phyloP scores from a whole-genome alignment of 306 rosid species.

The Lathyrus aphaca region DNA sequence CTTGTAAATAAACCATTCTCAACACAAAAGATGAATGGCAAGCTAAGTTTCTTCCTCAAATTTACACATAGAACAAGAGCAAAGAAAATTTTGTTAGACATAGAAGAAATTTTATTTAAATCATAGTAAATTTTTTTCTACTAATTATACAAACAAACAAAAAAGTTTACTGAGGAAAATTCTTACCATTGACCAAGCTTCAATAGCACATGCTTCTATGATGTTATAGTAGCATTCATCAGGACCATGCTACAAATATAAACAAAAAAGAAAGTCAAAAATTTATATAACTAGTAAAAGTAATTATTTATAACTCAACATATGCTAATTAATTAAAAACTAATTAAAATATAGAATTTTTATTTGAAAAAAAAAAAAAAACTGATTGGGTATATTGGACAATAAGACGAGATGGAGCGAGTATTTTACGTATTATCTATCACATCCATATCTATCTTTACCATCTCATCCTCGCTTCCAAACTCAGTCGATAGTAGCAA shows the following conservation, averaged over 20 bases:
- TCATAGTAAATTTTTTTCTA: not conserved
- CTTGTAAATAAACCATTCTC: not conserved
- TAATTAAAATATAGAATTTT: no score
- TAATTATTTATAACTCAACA: not conserved
- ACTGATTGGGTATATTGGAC: no score
- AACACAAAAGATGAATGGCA: constrained; percentile 1
- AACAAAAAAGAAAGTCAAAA: not conserved
- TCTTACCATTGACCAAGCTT: not conserved
- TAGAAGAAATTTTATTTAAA: not conserved
- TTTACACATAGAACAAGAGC: not conserved
- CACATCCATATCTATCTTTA: no score
- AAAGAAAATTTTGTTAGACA: not conserved
- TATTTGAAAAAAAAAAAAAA: no score
- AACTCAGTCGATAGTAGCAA: no score
- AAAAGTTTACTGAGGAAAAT: not conserved
- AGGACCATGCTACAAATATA: constrained; percentile 19
- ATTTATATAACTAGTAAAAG: not conserved
- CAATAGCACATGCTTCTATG: constrained; percentile 14
- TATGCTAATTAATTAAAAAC: no score
- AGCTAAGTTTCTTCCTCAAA: not conserved
- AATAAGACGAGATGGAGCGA: no score
- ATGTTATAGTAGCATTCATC: constrained; percentile 6
- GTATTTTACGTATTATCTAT: no score
- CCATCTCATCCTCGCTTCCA: no score
- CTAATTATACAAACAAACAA: not conserved